These are phyloP conservation scores for Wallacemonas sp. DNA, from an alignment of 208 protist species.

Conservation along the genomic window DNA sequence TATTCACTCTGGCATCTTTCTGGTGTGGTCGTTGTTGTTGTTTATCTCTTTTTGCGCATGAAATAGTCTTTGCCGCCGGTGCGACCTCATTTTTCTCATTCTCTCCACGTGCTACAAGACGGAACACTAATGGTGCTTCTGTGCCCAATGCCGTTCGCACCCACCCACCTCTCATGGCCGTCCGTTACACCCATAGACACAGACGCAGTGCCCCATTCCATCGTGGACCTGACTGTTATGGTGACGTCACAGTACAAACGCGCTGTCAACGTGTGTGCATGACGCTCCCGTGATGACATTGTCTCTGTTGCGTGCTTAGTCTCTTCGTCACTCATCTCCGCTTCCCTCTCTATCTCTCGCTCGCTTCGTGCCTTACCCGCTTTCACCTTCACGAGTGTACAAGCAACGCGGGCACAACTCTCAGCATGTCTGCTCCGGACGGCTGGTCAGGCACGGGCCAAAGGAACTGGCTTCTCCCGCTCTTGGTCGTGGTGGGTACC, in stretches of 20 bases:
- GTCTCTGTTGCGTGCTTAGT: too few species aligned
- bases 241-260: too few species aligned
- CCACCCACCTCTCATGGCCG: too few species aligned
- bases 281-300: too few species aligned
- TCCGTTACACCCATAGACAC: too few species aligned
- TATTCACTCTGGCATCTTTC: conserved; percentile 13
- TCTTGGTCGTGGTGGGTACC: neutral
- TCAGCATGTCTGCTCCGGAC: neutral
- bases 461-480: conserved; percentile 8
- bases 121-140: too few species aligned
- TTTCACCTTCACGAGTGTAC: neutral
- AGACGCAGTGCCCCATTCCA: neutral
- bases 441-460: neutral
- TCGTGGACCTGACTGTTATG: too few species aligned
- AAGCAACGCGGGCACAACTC: neutral
- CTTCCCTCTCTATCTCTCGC: neutral
- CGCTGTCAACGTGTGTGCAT: too few species aligned
- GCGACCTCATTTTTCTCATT: neutral
- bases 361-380: neutral
- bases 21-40: neutral
- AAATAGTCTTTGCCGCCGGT: neutral
- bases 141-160: too few species aligned
- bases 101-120: neutral
- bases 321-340: neutral
- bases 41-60: neutral